Evolutionary conservation across 2,329 filamentous ascomycete genomes (phyloP), one percentile per base, ranked within the genome.

Genomic region (Dothideomycetes sp.): DNA sequence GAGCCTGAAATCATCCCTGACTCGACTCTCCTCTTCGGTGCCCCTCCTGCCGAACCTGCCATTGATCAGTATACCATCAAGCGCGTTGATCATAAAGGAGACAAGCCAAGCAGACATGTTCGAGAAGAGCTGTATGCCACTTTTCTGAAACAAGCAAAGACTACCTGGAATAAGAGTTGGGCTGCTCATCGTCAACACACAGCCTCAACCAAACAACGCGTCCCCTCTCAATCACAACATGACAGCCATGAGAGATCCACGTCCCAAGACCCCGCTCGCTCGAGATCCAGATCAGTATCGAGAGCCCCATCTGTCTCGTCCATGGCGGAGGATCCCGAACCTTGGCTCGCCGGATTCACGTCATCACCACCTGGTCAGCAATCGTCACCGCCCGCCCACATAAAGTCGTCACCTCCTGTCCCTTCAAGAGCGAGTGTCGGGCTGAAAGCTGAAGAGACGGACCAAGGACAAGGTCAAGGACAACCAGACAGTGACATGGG

Each of bases 121-220:
- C 77, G 84, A 50, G 84, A 89, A 36, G 73, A 79, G 36, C 52
- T 94, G 3, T 68, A 77, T 9, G 84, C 82, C 0, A 56, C 71
- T 1, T 75, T 85, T 19, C 52, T 88, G 44, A 74, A 74, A 34
- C 60, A 69, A 14, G 83, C 85, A 1, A 88, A 82, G 53, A 70
- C 81, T 47, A 73, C 63, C 29, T 86, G 84, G 45, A 48, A 53
- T 7, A 4, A 43, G 37, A 22, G 8, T n/a, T n/a, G n/a, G n/a
- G n/a, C n/a, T n/a, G n/a, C n/a, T n/a, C n/a, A n/a, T n/a, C 33
- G 7, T 14, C n/a, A 12, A 15, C n/a, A n/a, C 17, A 34, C 11
- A 8, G 12, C 19, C 8, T 10, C 5, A 16, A 4, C 24, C 18
- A 27, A 8, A 34, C 14, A 4, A 19, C 12, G 19, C 9, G 11